phyloP scores from a whole-genome alignment of 768 basidiomycete genomes.

The Hygrophorus pudorinus region DNA sequence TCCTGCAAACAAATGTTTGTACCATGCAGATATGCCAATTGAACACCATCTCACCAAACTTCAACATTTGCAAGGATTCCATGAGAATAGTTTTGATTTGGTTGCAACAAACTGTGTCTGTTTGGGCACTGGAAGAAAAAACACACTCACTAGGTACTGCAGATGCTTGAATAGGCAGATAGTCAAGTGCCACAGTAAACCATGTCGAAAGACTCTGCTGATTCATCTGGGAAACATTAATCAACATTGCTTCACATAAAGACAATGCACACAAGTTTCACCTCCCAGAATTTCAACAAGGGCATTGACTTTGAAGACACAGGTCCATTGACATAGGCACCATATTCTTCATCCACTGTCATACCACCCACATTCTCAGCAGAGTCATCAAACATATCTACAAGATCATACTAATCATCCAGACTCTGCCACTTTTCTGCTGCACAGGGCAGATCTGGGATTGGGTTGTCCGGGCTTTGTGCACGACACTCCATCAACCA shows the following conservation, averaged over 20 bases:
- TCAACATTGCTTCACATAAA: too few species aligned
- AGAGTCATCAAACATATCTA: background rate
- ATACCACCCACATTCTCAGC: background rate
- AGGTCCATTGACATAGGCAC: background rate
- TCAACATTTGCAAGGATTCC: too few species aligned
- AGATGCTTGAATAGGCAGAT: too few species aligned
- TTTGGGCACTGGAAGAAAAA: slow-evolving; percentile 10
- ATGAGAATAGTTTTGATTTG: slow-evolving; percentile 7
- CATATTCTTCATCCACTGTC: slow-evolving; percentile 2
- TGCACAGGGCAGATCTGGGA: background rate
- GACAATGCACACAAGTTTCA: background rate
- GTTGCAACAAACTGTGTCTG: slow-evolving; percentile 9
- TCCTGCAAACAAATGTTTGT: background rate
- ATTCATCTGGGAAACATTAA: background rate
- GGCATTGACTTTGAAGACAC: background rate
- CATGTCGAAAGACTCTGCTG: background rate
- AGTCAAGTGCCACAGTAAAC: slow-evolving; percentile 7
- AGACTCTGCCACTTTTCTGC: background rate
- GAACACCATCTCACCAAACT: slow-evolving; percentile 8
- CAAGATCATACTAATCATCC: slow-evolving; percentile 2
- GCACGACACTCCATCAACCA: background rate
- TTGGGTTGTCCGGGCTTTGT: background rate
- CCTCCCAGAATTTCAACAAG: slow-evolving; percentile 2
- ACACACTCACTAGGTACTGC: too few species aligned
- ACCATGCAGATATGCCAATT: background rate